Base-by-base conservation (phyloP, 768 basidiomycete species). In the Boletus vinaceobasis region DNA sequence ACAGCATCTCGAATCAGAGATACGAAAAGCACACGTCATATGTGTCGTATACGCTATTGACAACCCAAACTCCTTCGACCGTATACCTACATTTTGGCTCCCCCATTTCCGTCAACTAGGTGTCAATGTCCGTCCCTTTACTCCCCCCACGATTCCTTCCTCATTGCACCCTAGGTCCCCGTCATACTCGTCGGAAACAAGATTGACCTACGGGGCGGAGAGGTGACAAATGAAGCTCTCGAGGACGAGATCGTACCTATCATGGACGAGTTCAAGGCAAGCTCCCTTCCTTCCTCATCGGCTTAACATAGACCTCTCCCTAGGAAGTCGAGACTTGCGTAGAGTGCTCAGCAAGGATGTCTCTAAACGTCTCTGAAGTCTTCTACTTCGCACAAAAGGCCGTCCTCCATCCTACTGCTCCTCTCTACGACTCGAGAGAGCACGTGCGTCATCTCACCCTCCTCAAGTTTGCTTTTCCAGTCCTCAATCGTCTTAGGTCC, bases 311-410 rank as follows among this genome's bases (percentile, higher is more conserved):
- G 15, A 71, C 52, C 37, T 33, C 42, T 51, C 53, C 21, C 5
- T 60, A 98, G 96, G 95, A 98, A 82, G 95, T 98, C 50, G 95
- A 98, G 69, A 98, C 96, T 39, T 98, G 95, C 65, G 90, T 98
- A 31, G 96, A 98, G 74, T 93, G 91, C 66, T 96, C 93, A n/a
- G 94, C 94, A 4, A 88, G 89, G 69, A 74, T 88, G 48, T 87
- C 91, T 27, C 71, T 95, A 58, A 98, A 98, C 70, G 88, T 98
- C 54, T 95, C 94, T 15, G 95, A 96, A 71, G 93, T 98, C 31
- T 94, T 98, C 76, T 98, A 96, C 72, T 98, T 98, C 71, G 96
- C 96, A 2, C 95, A 97, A 72, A 98, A 97, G 68, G 96, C 96
- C 13, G 96, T 99, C 32, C 75, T 98, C 11, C 93, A 99, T 67